These are phyloP conservation scores for Raffaelea arxii DNA, from an alignment of 2,329 filamentous ascomycete species.

Conservation along the genomic window DNA sequence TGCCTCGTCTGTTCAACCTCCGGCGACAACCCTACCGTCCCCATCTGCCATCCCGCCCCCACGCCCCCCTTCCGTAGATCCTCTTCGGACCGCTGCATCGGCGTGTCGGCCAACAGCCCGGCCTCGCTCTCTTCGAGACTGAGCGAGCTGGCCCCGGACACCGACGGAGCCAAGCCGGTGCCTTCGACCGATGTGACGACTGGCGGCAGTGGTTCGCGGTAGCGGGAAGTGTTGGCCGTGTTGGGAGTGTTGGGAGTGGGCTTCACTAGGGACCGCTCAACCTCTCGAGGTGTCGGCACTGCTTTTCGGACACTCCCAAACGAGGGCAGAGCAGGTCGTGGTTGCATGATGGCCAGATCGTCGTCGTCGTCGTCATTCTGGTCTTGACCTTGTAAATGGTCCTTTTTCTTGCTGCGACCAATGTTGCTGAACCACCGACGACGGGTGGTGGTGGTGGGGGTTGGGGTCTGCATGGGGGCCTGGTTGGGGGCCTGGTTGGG, in stretches of 20 bases:
- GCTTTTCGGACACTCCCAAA: slow-evolving; percentile 63
- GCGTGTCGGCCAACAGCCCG: slow-evolving; percentile 14
- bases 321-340: slow-evolving; percentile 61
- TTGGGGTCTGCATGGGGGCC: not conserved
- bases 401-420: slow-evolving; percentile 40
- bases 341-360: slow-evolving; percentile 61
- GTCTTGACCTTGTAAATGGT: too few species aligned
- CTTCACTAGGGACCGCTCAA: not conserved
- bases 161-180: slow-evolving; percentile 52
- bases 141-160: slow-evolving; percentile 31
- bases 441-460: slow-evolving; percentile 16
- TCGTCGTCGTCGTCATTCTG: slow-evolving; percentile 47
- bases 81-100: slow-evolving; percentile 1
- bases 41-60: too few species aligned
- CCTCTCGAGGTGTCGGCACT: slow-evolving; percentile 17
- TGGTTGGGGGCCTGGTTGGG: not conserved
- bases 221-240: slow-evolving; percentile 45
- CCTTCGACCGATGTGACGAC: slow-evolving; percentile 62
- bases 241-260: slow-evolving; percentile 21
- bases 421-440: slow-evolving; percentile 44
- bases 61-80: too few species aligned
- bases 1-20: too few species aligned
- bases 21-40: too few species aligned
- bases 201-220: slow-evolving; percentile 57
- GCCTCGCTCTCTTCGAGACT: slow-evolving; percentile 25